Conservation (phyloP, 208 protist species). For the Strigomonas oncopelti region DNA sequence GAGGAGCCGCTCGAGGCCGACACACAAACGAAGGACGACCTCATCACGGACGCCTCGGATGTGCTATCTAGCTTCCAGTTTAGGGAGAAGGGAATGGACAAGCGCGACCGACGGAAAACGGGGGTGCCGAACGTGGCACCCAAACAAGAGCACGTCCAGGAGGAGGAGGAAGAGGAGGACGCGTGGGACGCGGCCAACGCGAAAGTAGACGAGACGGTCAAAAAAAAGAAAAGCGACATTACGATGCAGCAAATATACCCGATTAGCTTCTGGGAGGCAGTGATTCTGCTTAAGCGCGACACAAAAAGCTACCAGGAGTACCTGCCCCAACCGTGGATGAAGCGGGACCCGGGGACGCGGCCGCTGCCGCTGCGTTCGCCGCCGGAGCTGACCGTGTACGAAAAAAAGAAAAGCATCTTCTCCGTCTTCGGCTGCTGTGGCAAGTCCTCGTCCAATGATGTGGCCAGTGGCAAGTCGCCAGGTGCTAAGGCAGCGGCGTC, state of each 20-base stretch:
- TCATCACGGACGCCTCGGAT: no score
- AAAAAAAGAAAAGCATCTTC: conserved; percentile 20
- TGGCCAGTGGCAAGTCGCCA: conserved; percentile 1
- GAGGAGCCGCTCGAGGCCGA: no score
- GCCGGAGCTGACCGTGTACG: not conserved
- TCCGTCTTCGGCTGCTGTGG: conserved; percentile 25
- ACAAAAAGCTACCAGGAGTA: not conserved
- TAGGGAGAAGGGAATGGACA: not conserved
- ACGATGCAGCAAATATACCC: not conserved
- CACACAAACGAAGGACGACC: no score
- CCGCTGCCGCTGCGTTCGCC: no score
- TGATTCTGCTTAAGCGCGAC: conserved; percentile 10
- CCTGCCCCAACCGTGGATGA: not conserved
- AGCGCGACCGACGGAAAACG: not conserved
- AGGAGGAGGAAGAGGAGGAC: not conserved
- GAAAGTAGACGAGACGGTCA: conserved; percentile 2
- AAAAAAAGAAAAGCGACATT: conserved; percentile 5
- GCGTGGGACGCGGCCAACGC: conserved; percentile 9
- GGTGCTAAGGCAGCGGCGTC: not conserved
- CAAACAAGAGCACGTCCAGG: not conserved
- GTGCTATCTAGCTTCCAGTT: no score
- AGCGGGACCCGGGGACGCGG: not conserved
- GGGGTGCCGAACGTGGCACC: not conserved
- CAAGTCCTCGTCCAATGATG: not conserved
- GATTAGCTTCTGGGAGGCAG: conserved; percentile 22